Base-by-base conservation (phyloP, 2,329 filamentous ascomycete species). In the Colletotrichum magnum region DNA sequence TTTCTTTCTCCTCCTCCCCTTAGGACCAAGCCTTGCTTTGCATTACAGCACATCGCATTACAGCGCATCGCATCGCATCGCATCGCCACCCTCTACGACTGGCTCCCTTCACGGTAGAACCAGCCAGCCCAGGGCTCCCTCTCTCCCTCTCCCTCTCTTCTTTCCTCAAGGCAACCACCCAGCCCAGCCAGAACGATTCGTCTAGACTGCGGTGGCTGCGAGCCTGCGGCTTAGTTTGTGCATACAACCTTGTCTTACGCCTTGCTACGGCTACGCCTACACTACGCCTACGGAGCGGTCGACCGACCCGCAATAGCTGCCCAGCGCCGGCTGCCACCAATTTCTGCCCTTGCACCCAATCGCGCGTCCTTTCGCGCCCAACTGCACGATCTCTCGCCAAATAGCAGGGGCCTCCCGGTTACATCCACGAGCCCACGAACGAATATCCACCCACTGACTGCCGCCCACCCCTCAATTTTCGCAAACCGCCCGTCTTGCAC, bases 241-340 rank as follows among this genome's bases (percentile, higher is more conserved):
- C 66, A 60, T 54, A 65, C 59, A 54, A 58, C 54, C 54, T 54
- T 51, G 65, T 62, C 63, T 51, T 48, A 51, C 52, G 48, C 64
- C 64, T 48, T 65, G 50, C 41, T 24, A 71, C 32, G 9, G 32
- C 32, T 36, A 24, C 21, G 21, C 21, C 21, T 24, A 24, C 21
- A 24, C 41, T 24, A 71, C 32, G 9, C 7, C 32, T 36, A 36
- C 69, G 66, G 65, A 61, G 60, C 65, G 69, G 64, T 65, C 45
- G 66, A 60, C 48, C 24, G 70, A 56, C 70, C 70, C 67, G 70
- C 70, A 71, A 71, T 71, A 70, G 70, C 70, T 71, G 69, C 69
- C 69, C 66, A 71, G 69, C 69, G 62, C 69, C 69, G 69, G 65
- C 69, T 69, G 50, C 67, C 66, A 71, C 66, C 47, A 65, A 47